These are phyloP conservation scores for Suillus bovinus DNA, from an alignment of 768 basidiomycete genomes.

Conservation along the genomic window DNA sequence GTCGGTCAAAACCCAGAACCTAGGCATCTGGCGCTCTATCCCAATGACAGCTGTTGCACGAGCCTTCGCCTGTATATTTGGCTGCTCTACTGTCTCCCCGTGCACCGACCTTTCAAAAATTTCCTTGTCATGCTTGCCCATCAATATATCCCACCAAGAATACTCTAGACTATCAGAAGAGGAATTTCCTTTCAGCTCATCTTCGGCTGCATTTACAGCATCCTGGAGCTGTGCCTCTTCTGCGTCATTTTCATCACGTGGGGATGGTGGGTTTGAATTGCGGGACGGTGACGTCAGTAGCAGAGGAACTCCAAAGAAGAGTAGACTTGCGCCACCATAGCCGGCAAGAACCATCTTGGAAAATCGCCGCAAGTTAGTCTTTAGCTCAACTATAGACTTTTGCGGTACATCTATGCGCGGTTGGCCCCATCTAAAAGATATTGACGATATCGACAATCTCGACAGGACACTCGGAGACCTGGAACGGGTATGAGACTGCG, in stretches of 20 bases:
- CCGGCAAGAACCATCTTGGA: conserved; percentile 85
- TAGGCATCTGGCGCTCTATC: conserved; percentile 70
- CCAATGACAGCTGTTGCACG: conserved; percentile 64
- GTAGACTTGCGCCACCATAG: conserved; percentile 77
- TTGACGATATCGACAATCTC: conserved; percentile 28
- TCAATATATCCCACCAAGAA: conserved; percentile 83
- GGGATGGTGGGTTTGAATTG: conserved; percentile 26
- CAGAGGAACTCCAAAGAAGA: conserved; percentile 74
- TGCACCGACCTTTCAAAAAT: conserved; percentile 70
- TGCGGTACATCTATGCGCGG: conserved; percentile 21
- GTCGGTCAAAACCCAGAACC: conserved; percentile 87
- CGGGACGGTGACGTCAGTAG: conserved; percentile 28
- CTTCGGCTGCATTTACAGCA: conserved; percentile 72
- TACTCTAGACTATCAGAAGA: conserved; percentile 39
- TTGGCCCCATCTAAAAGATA: conserved; percentile 26
- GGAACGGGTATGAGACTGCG: conserved; percentile 30
- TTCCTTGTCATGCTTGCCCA: conserved; percentile 81
- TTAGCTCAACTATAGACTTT: conserved; percentile 51
- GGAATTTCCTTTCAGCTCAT: conserved; percentile 47
- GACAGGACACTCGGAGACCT: conserved; percentile 31
- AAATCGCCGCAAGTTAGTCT: conserved; percentile 69
- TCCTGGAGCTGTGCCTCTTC: conserved; percentile 65
- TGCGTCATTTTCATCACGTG: conserved; percentile 42
- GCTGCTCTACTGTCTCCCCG: conserved; percentile 17
- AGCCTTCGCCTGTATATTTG: conserved; percentile 38